Evolutionary conservation across 352 stramenopile genomes (phyloP), one percentile per base, ranked within the genome.

Genomic region (Globisporangium sylvaticum): DNA sequence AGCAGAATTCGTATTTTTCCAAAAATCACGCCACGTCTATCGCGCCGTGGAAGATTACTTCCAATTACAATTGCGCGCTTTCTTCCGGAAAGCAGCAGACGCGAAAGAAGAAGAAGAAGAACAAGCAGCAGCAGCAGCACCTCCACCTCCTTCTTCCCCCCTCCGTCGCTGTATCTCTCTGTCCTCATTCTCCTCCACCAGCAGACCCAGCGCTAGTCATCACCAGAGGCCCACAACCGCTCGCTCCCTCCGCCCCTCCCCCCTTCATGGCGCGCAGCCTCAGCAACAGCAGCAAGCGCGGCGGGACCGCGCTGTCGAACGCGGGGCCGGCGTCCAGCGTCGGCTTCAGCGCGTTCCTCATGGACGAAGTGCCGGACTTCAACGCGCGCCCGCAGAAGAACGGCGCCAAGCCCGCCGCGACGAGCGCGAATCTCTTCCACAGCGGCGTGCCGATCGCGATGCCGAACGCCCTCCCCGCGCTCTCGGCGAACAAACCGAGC

Each of bases 331-430:
- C 44, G n/a, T 56, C 65, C 10, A 67, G 24, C 37, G 66, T 80
- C 37, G 81, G 76, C 67, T 88, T 88, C 66, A 84, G 78, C 46
- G 82, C 80, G 22, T 88, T 88, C 64, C 74, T 88, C 39, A 79
- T 88, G 72, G 80, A 88, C 65, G 76, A 82, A 24, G 60, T 77
- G n/a, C 69, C 74, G 25, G 70, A 77, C 31, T 64, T 62, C 18
- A 74, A 70, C 29, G 55, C 74, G 59, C 42, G 71, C 56, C 4
- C 56, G 62, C 25, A 58, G 65, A 55, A 62, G 55, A 58, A 71
- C 10, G 27, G 65, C 4, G 66, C 78, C 18, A 67, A 70, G 22
- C 39, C 76, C 7, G 66, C 69, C 1, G 71, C 68, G 22, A 29
- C 77, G 8, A 50, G 67, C 20, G 57, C 44, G 58, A 69, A 24